Evolutionary conservation across 2,329 filamentous ascomycete genomes (phyloP).

Genomic region (Fusarium foetens): DNA sequence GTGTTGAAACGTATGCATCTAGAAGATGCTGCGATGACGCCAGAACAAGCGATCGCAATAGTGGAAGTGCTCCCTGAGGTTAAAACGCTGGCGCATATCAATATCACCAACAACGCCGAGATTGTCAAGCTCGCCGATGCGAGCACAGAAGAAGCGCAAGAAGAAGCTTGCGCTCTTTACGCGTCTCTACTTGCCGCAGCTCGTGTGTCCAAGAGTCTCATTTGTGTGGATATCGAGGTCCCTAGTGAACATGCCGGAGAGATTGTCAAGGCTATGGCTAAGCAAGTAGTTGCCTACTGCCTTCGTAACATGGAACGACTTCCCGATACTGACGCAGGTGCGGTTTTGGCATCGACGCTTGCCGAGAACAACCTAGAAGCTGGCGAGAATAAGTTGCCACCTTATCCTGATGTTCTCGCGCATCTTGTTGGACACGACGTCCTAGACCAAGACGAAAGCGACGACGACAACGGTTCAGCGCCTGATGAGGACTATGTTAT

Average conservation of each 20-base stretch:
- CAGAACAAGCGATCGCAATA: constrained; percentile 89
- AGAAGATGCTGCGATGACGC: constrained; percentile 81
- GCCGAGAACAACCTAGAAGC: constrained; percentile 51
- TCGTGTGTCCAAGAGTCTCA: constrained; percentile 81
- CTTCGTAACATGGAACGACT: constrained; percentile 88
- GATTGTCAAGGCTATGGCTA: constrained; percentile 89
- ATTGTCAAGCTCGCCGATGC: constrained; percentile 77
- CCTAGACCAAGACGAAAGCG: constrained; percentile 58
- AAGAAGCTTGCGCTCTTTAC: constrained; percentile 94
- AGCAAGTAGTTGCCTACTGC: constrained; percentile 94
- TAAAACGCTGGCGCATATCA: constrained; percentile 83
- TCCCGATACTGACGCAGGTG: constrained; percentile 71
- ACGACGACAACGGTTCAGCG: constrained; percentile 73
- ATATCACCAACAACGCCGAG: constrained; percentile 82
- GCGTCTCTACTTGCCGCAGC: constrained; percentile 90
- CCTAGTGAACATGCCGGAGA: constrained; percentile 85
- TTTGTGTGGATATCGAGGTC: constrained; percentile 92
- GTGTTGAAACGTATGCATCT: constrained; percentile 87
- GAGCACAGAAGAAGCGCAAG: constrained; percentile 80
- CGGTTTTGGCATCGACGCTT: constrained; percentile 56
- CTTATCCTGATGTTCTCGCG: constrained; percentile 82
- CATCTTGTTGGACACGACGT: constrained; percentile 83
- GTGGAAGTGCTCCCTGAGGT: constrained; percentile 91
- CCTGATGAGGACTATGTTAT: constrained; percentile 96
- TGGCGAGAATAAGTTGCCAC: constrained; percentile 45